A percentile compares a stretch with the other conserved stretches of the same genome.
These are phyloP conservation scores for Sporothrix humicola DNA, from an alignment of 2,329 filamentous ascomycete species.

Conservation along the genomic window DNA sequence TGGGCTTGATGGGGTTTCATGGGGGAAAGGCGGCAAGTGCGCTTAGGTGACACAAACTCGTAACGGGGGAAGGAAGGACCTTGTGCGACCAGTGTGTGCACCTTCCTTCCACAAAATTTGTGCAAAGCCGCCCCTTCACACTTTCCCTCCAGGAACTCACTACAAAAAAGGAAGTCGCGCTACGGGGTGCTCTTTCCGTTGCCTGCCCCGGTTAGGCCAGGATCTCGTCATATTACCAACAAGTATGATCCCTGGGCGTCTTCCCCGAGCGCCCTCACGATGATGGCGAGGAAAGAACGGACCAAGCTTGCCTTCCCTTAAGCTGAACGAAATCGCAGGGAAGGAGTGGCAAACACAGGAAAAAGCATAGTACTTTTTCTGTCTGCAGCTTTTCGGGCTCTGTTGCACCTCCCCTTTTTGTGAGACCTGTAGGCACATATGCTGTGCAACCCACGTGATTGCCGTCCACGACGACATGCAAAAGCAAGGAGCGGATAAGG, in stretches of 20 bases:
- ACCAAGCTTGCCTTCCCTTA: not conserved
- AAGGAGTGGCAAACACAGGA: not conserved
- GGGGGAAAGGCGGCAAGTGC: constrained; percentile 12
- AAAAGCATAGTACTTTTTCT: not conserved
- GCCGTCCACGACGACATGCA: constrained; percentile 6
- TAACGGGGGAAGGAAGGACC: constrained; percentile 2
- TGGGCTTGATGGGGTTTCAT: no score
- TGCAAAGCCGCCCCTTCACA: not conserved
- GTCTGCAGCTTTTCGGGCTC: constrained; percentile 1
- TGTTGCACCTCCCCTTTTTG: constrained; percentile 17
- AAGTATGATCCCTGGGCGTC: not conserved
- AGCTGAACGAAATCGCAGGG: not conserved
- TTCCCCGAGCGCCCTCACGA: not conserved
- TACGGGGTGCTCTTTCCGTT: constrained; percentile 14
- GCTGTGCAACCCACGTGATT: constrained; percentile 20
- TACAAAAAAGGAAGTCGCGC: not conserved
- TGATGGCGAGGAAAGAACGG: no score
- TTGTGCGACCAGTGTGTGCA: constrained; percentile 4
- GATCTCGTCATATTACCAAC: not conserved
- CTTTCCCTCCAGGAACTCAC: not conserved
- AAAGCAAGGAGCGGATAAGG: constrained; percentile 14
- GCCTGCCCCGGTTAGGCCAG: not conserved
- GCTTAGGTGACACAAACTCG: constrained; percentile 21
- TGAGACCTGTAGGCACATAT: not conserved
- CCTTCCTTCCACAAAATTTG: constrained; percentile 7